Conservation (phyloP, 192 early-diverging fungal genomes). For the Gryganskiella cystojenkinii region DNA sequence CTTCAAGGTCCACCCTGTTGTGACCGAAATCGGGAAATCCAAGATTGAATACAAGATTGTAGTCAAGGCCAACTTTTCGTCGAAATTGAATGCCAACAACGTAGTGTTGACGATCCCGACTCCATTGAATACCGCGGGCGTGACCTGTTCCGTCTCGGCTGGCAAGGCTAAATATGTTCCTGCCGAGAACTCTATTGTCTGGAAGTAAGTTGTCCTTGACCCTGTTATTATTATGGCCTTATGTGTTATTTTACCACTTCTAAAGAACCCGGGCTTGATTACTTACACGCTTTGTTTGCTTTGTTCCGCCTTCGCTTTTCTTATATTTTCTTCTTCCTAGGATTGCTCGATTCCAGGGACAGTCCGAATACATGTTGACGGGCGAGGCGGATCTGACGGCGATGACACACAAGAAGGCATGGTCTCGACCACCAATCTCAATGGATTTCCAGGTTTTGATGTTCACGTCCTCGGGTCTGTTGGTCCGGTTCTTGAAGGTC, state of each 20-base stretch:
- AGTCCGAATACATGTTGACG: conserved; percentile 84
- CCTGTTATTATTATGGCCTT: not conserved
- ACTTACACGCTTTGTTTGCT: not conserved
- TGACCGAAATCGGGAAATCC: conserved; percentile 84
- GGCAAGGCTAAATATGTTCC: conserved; percentile 98
- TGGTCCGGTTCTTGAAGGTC: conserved; percentile 97
- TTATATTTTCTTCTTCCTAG: conserved; percentile 59
- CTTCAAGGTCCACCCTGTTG: conserved; percentile 94
- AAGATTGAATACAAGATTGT: conserved; percentile 91
- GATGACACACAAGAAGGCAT: conserved; percentile 87
- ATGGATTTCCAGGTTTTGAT: conserved; percentile 95
- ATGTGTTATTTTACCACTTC: not conserved
- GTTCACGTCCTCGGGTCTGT: conserved; percentile 96
- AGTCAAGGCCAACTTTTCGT: conserved; percentile 89
- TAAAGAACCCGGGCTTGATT: too few species aligned
- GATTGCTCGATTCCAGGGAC: conserved; percentile 92
- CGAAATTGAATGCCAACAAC: conserved; percentile 91
- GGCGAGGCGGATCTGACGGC: conserved; percentile 86
- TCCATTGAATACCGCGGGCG: conserved; percentile 88
- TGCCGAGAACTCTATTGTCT: conserved; percentile 92
- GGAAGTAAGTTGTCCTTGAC: conserved; percentile 76
- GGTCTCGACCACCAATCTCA: conserved; percentile 95
- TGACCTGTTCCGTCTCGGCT: conserved; percentile 78
- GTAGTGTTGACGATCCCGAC: conserved; percentile 91
- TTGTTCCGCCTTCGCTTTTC: not conserved